phyloP scores from a whole-genome alignment of 2,329 filamentous ascomycete species.

The Fusarium nygamai region DNA sequence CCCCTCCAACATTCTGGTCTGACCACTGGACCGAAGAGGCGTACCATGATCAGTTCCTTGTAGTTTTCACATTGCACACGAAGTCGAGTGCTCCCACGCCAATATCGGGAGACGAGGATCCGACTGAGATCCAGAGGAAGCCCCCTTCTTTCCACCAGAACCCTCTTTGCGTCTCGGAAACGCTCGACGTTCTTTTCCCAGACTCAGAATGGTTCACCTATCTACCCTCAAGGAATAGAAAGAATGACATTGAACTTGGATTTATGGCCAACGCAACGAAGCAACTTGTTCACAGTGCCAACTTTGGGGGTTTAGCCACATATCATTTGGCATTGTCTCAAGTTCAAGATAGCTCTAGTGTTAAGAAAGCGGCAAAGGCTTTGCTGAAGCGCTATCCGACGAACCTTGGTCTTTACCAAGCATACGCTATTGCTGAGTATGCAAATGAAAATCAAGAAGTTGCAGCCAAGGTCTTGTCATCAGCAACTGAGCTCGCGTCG shows the following conservation, averaged over 20 bases:
- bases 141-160: constrained; percentile 46
- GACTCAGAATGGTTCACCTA: constrained; percentile 57
- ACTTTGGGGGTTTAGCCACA: constrained; percentile 61
- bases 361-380: constrained; percentile 76
- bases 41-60: constrained; percentile 46
- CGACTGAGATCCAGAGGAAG: constrained; percentile 38
- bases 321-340: constrained; percentile 77
- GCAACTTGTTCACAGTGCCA: constrained; percentile 62
- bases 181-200: constrained; percentile 65
- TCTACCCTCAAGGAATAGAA: constrained; percentile 43
- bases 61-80: background rate
- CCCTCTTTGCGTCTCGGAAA: constrained; percentile 46
- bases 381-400: constrained; percentile 75
- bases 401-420: constrained; percentile 77
- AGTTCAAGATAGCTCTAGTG: constrained; percentile 60
- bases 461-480: constrained; percentile 72
- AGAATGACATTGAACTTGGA: constrained; percentile 48
- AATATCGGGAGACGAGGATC: constrained; percentile 10
- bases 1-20: constrained; percentile 61
- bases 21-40: constrained; percentile 46
- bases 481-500: constrained; percentile 61
- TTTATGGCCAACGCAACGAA: constrained; percentile 66
- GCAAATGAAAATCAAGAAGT: constrained; percentile 64
- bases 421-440: constrained; percentile 79
- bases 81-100: background rate